Evolutionary conservation across 2,329 filamentous ascomycete genomes (phyloP), one percentile per base, ranked within the genome.

Genomic region (Cryphonectria carpinicola): DNA sequence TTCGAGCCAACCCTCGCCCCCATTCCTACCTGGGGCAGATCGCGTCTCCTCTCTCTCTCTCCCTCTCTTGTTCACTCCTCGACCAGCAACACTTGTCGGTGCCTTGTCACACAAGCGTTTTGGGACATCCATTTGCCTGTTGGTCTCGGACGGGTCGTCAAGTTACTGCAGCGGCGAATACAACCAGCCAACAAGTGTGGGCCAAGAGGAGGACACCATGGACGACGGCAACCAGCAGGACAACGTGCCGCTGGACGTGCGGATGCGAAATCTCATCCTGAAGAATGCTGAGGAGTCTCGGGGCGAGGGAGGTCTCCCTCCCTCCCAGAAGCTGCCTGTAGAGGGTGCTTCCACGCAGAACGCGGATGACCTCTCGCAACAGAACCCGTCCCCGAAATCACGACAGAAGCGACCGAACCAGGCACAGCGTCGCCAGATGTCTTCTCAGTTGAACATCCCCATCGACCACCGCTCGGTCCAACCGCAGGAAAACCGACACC

Each of bases 401-500:
- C 71, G 74, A 66, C 81, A 82, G 74, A 89, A 85, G 74, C 86
- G 88, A 32, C 85, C 82, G 3, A 91, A 91, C 72, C 89, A 91
- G 76, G 88, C 89, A 1, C 87, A 90, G 74, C 83, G 89, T 65
- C 85, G 89, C 32, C 87, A 90, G 75, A 88, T 90, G 86, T 89
- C 84, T 69, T 83, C 88, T 5, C 86, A 90, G 73, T 75, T 89
- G 25, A 84, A 86, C 0, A 85, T 90, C 62, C 83, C 87, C 5
- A 82, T 90, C 66, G 86, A 89, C 71, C 78, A 83, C 17, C 82
- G 83, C 69, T 76, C 76, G 66, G 72, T 76, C 25, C 74, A 77
- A 22, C 70, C 78, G 60, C 74, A 78, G 17, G 71, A 78, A 39
- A 76, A 76, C 35, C 77, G 78, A 39, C 73, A 77, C 19, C 77